Conservation (phyloP, 1,139 yeast species). For the Suhomyces wounanorum region DNA sequence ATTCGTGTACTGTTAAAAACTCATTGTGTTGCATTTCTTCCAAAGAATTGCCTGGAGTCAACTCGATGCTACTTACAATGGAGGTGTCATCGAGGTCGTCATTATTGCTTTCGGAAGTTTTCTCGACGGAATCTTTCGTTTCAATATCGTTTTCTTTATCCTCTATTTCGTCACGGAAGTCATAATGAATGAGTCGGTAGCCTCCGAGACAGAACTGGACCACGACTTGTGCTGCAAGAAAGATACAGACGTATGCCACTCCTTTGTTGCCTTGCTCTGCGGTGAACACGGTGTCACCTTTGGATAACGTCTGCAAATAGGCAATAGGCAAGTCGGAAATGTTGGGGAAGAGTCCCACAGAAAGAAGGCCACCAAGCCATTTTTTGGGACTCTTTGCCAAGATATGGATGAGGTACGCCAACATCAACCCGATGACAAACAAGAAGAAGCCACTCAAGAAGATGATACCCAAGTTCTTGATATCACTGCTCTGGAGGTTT, state of each 20-base stretch:
- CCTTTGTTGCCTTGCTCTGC: conserved; percentile 69
- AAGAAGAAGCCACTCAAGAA: conserved; percentile 55
- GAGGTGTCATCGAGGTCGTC: conserved; percentile 8
- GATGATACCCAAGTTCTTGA: conserved; percentile 74
- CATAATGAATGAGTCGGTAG: conserved; percentile 68
- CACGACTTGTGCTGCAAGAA: conserved; percentile 68
- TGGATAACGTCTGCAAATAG: conserved; percentile 75
- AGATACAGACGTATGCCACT: conserved; percentile 83
- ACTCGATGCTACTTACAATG: conserved; percentile 6
- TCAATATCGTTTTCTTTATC: background rate
- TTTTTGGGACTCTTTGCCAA: conserved; percentile 58
- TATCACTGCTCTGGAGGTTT: conserved; percentile 69
- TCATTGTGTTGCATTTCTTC: conserved; percentile 23
- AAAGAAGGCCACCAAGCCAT: conserved; percentile 79
- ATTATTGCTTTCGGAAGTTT: background rate
- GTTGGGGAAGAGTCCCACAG: conserved; percentile 65
- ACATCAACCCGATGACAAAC: conserved; percentile 38
- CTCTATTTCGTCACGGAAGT: conserved; percentile 49
- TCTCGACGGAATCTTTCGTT: background rate
- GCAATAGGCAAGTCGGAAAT: conserved; percentile 89
- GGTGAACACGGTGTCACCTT: conserved; percentile 60
- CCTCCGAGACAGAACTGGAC: conserved; percentile 79
- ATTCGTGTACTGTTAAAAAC: conserved; percentile 21
- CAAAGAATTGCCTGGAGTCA: background rate
- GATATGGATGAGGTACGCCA: conserved; percentile 37